Evolutionary conservation across 176 grass and related monocot species (phyloP), one percentile per base, ranked within the genome.

Genomic region (Alopecurus myosuroides): DNA sequence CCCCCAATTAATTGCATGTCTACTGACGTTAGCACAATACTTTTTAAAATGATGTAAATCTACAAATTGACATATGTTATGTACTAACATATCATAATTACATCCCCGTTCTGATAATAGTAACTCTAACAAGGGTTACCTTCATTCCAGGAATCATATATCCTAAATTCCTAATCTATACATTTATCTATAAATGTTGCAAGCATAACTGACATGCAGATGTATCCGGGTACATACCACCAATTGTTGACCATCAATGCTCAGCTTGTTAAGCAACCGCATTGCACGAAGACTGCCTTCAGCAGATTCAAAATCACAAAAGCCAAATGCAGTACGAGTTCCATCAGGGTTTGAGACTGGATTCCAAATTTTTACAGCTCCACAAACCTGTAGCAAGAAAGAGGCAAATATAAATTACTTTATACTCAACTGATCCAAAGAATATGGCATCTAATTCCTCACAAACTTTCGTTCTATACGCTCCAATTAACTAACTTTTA

Each of bases 301-400:
- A 39, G 92, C 92, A 87, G 92, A 83, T 90, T 94, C 94, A 82
- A 97, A 97, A 89, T 94, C 92, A 73, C 92, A 97, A 90, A 94
- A 97, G 9, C 89, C 94, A 90, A 97, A 97, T 63, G 90, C 92
- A 88, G 88, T 74, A 74, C 8, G 89, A 44, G 51, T 89, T 66
- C 90, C 89, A 85, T 85, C 86, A 86, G 92, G 92, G 81, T 97
- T 92, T 89, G 83, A 84, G 23, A 90, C 90, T 72, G 90, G 88
- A 79, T 97, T 94, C 94, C 86, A 97, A 82, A 78, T 94, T 70
- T 97, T 97, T 51, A 94, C 88, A 57, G 86, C 81, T 30, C 94
- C 92, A 86, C 92, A 94, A 4, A 97, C 77, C 92, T 94, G 76
- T 64, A 79, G 76, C n/a, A 48, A 55, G 44, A 81, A 61, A 12